Evolutionary conservation across 768 basidiomycete species (phyloP).

Genomic region (Lyophyllum semitale): DNA sequence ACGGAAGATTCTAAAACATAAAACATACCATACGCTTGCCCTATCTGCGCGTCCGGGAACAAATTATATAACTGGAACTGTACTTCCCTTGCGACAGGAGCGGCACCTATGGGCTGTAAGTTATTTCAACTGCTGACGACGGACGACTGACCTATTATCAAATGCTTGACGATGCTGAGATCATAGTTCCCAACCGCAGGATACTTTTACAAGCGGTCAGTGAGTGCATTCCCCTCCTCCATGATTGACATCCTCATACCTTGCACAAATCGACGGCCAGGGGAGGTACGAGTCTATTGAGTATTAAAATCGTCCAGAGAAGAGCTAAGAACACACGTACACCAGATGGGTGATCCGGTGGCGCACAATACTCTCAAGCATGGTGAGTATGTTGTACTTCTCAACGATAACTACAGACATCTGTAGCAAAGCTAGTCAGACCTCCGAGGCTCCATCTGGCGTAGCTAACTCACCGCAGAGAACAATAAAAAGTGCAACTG

Average conservation of each 20-base stretch:
- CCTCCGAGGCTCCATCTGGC: neutral
- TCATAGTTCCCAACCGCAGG: conserved; percentile 44
- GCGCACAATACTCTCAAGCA: conserved; percentile 47
- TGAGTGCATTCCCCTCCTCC: neutral
- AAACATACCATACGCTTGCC: conserved; percentile 59
- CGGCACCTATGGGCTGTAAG: conserved; percentile 45
- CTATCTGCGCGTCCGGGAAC: conserved; percentile 53
- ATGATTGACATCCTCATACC: conserved; percentile 26
- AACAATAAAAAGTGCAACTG: conserved; percentile 61
- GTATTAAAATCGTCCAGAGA: neutral
- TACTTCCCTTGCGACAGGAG: conserved; percentile 56
- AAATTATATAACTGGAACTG: conserved; percentile 43
- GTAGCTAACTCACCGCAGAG: conserved; percentile 39
- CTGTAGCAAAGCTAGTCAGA: conserved; percentile 27
- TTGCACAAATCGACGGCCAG: conserved; percentile 53
- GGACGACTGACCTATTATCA: conserved; percentile 42
- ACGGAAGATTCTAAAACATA: neutral
- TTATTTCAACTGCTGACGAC: neutral
- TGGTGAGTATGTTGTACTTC: conserved; percentile 44
- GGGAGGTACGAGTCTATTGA: conserved; percentile 45
- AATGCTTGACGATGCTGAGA: conserved; percentile 37
- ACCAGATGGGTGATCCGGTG: conserved; percentile 49
- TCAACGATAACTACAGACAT: conserved; percentile 50
- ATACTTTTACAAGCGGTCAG: conserved; percentile 32
- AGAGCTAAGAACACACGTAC: neutral